Evolutionary conservation across 257 asterid genomes (phyloP).

Genomic region (Apocynum venetum): DNA sequence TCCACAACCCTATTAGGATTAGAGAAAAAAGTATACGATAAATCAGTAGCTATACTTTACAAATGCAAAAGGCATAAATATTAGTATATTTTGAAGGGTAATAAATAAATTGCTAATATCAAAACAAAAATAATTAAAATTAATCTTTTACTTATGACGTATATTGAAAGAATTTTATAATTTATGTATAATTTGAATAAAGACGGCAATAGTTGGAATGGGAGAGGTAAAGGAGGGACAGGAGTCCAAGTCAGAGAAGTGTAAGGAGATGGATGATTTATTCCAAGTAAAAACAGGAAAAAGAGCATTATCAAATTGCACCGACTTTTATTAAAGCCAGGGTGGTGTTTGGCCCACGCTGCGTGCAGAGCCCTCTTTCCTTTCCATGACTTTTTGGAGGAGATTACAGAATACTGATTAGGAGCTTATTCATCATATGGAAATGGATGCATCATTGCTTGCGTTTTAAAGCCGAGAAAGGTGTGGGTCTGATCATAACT

Average conservation of each 20-base stretch:
- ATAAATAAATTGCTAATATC: no score
- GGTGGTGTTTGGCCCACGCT: not conserved
- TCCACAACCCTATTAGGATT: not conserved
- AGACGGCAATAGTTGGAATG: no score
- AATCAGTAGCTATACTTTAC: no score
- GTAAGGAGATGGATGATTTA: not conserved
- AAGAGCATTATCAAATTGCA: slow-evolving; percentile 19
- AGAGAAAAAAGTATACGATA: no score
- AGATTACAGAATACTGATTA: slow-evolving; percentile 7
- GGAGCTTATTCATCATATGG: slow-evolving; percentile 11
- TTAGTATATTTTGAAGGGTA: no score
- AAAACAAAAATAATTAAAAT: no score
- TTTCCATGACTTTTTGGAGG: slow-evolving; percentile 15
- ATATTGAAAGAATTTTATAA: no score
- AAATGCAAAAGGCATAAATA: no score
- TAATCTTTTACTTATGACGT: no score
- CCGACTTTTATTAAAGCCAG: slow-evolving; percentile 27
- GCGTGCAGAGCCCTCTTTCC: not conserved
- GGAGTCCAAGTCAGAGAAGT: not conserved
- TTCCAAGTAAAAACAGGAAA: not conserved
- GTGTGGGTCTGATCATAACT: not conserved
- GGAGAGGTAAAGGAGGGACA: no score
- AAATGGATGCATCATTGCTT: slow-evolving; percentile 33
- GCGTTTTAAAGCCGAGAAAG: slow-evolving; percentile 29
- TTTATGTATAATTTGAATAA: no score